These are phyloP conservation scores for Dioscorea dumetorum DNA, from an alignment of 106 monocot genomes.

Conservation along the genomic window DNA sequence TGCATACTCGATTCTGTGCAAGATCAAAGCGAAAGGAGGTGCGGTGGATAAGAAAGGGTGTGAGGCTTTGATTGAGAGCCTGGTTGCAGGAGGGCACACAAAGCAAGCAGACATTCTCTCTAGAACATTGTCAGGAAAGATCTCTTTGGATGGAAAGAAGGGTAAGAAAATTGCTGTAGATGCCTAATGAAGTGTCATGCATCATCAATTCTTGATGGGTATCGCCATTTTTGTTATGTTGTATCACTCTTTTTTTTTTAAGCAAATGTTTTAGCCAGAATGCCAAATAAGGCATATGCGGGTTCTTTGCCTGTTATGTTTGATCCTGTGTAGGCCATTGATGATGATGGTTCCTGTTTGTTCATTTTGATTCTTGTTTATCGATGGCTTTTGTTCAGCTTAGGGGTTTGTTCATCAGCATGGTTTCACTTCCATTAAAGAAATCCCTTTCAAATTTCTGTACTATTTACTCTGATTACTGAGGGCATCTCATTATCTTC, in stretches of 20 bases:
- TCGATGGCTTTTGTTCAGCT: too few relatives aligned
- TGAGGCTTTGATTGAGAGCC: slow-evolving; percentile 51
- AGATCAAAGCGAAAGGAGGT: slow-evolving; percentile 80
- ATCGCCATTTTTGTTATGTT: background rate
- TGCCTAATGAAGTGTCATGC: slow-evolving; percentile 6
- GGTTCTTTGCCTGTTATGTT: too few relatives aligned
- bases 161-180: slow-evolving; percentile 20
- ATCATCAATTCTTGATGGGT: background rate
- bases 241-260: background rate
- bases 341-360: too few relatives aligned
- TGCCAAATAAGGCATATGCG: too few relatives aligned
- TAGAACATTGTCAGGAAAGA: slow-evolving; percentile 49
- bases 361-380: too few relatives aligned
- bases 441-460: too few relatives aligned
- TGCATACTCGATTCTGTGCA: slow-evolving; percentile 79
- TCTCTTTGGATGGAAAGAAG: slow-evolving; percentile 17
- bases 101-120: slow-evolving; percentile 85
- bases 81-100: slow-evolving; percentile 77
- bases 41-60: slow-evolving; percentile 57
- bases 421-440: too few relatives aligned
- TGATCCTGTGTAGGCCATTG: too few relatives aligned
- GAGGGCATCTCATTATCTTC: too few relatives aligned
- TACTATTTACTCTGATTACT: too few relatives aligned
- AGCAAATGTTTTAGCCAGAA: too few relatives aligned
- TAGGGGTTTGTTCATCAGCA: too few relatives aligned